Percentiles rank a stretch among this genome's conserved stretches.
phyloP scores from a whole-genome alignment of 2,329 filamentous ascomycete genomes.

The Colletotrichum higginsianum region DNA sequence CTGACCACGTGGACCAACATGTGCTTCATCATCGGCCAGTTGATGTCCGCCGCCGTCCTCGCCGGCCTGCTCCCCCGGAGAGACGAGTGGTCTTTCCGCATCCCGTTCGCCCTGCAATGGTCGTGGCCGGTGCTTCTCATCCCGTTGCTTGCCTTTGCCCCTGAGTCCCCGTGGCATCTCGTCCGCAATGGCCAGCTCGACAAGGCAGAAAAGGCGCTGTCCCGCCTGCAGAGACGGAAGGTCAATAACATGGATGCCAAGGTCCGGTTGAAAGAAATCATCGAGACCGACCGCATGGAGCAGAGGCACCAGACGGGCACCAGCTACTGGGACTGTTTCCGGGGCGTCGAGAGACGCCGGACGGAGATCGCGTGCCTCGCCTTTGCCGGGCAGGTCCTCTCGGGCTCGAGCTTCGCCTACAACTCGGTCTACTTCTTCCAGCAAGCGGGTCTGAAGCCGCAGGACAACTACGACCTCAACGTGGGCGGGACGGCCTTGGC shows the following conservation, averaged over 20 bases:
- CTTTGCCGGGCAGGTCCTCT: slow-evolving; percentile 48
- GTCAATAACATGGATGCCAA: slow-evolving; percentile 49
- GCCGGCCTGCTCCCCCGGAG: slow-evolving; percentile 52
- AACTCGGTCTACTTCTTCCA: slow-evolving; percentile 59
- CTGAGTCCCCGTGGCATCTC: slow-evolving; percentile 63
- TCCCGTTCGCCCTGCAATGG: slow-evolving; percentile 66
- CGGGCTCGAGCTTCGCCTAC: slow-evolving; percentile 51
- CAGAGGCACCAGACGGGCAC: slow-evolving; percentile 51
- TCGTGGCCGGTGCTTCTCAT: slow-evolving; percentile 61
- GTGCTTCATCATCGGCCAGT: slow-evolving; percentile 58
- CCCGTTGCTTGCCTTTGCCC: slow-evolving; percentile 57
- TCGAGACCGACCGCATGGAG: slow-evolving; percentile 58
- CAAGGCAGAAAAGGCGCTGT: slow-evolving; percentile 49
- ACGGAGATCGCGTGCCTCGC: slow-evolving; percentile 53
- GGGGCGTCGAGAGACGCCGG: slow-evolving; percentile 54
- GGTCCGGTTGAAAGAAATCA: slow-evolving; percentile 57
- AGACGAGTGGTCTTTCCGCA: slow-evolving; percentile 61
- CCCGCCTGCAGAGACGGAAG: slow-evolving; percentile 45
- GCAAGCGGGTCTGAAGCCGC: slow-evolving; percentile 52
- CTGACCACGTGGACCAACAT: slow-evolving; percentile 63
- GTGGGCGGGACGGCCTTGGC: slow-evolving; percentile 58
- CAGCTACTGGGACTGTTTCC: slow-evolving; percentile 59
- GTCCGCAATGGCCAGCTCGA: slow-evolving; percentile 54
- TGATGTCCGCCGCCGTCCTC: slow-evolving; percentile 57
- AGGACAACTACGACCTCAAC: slow-evolving; percentile 53